Conservation (phyloP, 140 eudicot species). For the Senecio squalidus region DNA sequence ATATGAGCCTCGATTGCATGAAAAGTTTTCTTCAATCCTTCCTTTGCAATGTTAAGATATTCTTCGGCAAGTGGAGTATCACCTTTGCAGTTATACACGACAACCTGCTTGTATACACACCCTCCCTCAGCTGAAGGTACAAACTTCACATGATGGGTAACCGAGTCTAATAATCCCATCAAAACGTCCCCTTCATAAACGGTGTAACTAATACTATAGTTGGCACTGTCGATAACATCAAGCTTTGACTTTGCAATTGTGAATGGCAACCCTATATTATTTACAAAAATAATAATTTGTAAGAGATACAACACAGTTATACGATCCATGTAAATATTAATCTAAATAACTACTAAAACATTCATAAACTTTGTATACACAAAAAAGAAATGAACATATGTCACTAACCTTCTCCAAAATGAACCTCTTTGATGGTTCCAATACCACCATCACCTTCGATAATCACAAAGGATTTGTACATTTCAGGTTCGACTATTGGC, state of each 20-base stretch:
- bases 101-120: conserved; percentile 11
- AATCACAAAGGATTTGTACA: conserved; percentile 10
- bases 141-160: conserved; percentile 9
- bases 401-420: conserved; percentile 13
- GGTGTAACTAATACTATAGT: conserved; percentile 9
- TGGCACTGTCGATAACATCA: conserved; percentile 4
- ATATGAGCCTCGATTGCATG: conserved; percentile 2
- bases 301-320: too few species aligned
- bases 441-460: conserved; percentile 13
- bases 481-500: neutral
- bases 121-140: conserved; percentile 8
- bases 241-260: conserved; percentile 8
- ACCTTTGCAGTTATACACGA: conserved; percentile 3
- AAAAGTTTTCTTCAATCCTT: conserved; percentile 8
- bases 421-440: conserved; percentile 3
- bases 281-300: too few species aligned
- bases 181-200: conserved; percentile 8
- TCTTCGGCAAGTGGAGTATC: neutral
- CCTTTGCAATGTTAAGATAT: conserved; percentile 4
- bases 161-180: conserved; percentile 13
- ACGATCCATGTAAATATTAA: too few species aligned
- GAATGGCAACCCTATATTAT: conserved; percentile 9
- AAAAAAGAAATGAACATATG: too few species aligned
- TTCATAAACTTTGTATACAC: neutral
- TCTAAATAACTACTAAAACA: neutral